Conservation (phyloP, 2,329 filamentous ascomycete species). For the Capronia epimyces region DNA sequence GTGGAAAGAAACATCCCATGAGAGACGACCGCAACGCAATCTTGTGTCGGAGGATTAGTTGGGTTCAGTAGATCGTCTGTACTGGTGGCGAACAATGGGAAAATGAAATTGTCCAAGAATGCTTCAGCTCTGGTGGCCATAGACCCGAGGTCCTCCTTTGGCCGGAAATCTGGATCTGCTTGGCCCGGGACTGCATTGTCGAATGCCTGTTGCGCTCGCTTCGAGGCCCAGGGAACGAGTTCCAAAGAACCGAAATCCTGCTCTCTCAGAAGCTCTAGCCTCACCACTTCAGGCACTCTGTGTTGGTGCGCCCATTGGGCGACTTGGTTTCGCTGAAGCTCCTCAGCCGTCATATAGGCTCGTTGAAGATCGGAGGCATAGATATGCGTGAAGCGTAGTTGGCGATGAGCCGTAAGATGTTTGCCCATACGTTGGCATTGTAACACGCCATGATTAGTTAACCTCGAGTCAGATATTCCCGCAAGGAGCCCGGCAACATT, state of each 20-base stretch:
- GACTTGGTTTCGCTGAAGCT: conserved; percentile 55
- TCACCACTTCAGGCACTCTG: conserved; percentile 14
- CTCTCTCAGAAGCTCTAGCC: conserved; percentile 33
- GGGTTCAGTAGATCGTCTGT: conserved; percentile 33
- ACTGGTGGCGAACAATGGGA: conserved; percentile 48
- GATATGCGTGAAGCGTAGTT: conserved; percentile 61
- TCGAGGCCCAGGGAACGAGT: conserved; percentile 31
- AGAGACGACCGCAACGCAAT: conserved; percentile 61
- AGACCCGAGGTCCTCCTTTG: conserved; percentile 62
- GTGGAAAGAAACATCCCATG: conserved; percentile 75
- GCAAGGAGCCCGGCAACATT: conserved; percentile 65
- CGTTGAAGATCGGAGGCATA: conserved; percentile 75
- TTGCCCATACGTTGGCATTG: conserved; percentile 68
- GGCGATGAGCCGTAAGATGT: conserved; percentile 56
- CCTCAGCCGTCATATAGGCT: conserved; percentile 64
- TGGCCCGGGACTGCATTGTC: conserved; percentile 3
- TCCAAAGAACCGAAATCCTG: conserved; percentile 41
- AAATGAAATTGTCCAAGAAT: conserved; percentile 62
- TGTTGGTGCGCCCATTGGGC: conserved; percentile 1
- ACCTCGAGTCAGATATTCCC: conserved; percentile 69
- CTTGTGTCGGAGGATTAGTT: background rate
- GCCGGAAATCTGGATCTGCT: conserved; percentile 44
- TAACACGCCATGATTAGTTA: conserved; percentile 75
- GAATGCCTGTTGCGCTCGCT: conserved; percentile 17
- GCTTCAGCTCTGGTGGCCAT: conserved; percentile 59